Base-by-base conservation (phyloP, 2,329 filamentous ascomycete species). In the Aspergillus sojae region DNA sequence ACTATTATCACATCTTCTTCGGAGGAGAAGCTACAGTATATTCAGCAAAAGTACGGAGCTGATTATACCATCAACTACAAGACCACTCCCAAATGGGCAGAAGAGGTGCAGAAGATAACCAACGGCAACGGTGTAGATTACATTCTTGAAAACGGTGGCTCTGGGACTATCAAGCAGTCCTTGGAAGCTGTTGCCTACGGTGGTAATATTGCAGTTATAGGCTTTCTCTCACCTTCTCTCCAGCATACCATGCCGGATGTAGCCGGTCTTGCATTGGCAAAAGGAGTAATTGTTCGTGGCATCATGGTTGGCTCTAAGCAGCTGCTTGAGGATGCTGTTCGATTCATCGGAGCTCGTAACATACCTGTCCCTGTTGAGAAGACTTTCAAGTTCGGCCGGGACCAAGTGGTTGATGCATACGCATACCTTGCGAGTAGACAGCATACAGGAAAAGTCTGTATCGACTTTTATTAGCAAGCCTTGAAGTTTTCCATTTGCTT, bases 1-100 rank as follows among this genome's bases (percentile, higher is more conserved):
- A 78, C 78, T 5, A 81, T 81, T 45, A 74, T 81, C 54, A 82
- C 80, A 0, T 81, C 80, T 0, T 82, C 81, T 0, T 79, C 75
- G 6, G 79, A 83, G 59, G 66, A 77, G 26, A 69, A 68, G 34
- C 55, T 67, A 3, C 12, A 64, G 30, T 21, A 45, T 7, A 61
- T 66, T 26, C 64, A 64, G 36, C 56, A 59, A 5, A 81, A 83
- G 65, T 75, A 83, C 6, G 79, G 80, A 9, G 79, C 75, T 0
- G 75, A 79, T 36, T 64, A 79, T 56, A 70, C 67, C 1, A 78
- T 84, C 72, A 84, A 84, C 68, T 84, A 61, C 43, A 50, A 57
- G 32, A 61, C 43, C 6, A 54, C 50, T 1, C 52, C 53, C 19
- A 34, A 61, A 11, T 61, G 59, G 59, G 59, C 32, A n/a, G 59